phyloP scores from a whole-genome alignment of 257 asterid genomes.

The Gynochthodes officinalis region DNA sequence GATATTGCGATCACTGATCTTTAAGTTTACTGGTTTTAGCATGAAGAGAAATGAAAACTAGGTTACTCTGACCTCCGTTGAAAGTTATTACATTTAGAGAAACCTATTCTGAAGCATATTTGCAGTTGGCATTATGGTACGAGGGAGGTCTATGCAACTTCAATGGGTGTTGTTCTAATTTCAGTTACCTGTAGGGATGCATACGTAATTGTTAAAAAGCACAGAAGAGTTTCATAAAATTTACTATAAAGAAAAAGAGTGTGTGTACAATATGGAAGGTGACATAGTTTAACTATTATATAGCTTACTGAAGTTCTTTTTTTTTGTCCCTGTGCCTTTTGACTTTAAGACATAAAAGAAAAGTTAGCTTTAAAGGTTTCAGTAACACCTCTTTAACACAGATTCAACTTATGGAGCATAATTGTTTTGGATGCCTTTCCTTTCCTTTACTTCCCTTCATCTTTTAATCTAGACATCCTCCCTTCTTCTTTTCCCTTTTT shows the following conservation, averaged over 20 bases:
- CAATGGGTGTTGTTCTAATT: background rate
- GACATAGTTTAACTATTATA: background rate
- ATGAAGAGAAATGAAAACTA: background rate
- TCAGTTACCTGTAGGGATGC: background rate
- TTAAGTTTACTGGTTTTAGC: background rate
- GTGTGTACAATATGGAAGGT: background rate
- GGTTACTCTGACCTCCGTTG: background rate
- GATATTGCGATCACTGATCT: too few relatives aligned
- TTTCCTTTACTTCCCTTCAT: background rate
- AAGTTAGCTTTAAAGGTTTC: background rate
- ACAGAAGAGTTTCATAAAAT: background rate
- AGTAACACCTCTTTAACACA: background rate
- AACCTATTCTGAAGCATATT: background rate
- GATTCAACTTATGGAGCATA: background rate
- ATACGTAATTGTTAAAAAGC: background rate
- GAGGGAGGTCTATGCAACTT: background rate
- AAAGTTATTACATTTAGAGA: background rate
- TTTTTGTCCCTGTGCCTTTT: background rate
- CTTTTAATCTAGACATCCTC: background rate
- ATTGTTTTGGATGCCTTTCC: slow-evolving; percentile 1
- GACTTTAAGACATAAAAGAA: background rate
- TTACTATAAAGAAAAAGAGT: background rate
- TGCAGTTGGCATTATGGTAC: background rate
- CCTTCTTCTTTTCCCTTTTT: background rate
- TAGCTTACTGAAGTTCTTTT: background rate